Percentiles rank a stretch among this genome's conserved stretches.
These are phyloP conservation scores for Diaporthe sp. DNA, from an alignment of 2,329 filamentous ascomycete genomes.

Conservation along the genomic window DNA sequence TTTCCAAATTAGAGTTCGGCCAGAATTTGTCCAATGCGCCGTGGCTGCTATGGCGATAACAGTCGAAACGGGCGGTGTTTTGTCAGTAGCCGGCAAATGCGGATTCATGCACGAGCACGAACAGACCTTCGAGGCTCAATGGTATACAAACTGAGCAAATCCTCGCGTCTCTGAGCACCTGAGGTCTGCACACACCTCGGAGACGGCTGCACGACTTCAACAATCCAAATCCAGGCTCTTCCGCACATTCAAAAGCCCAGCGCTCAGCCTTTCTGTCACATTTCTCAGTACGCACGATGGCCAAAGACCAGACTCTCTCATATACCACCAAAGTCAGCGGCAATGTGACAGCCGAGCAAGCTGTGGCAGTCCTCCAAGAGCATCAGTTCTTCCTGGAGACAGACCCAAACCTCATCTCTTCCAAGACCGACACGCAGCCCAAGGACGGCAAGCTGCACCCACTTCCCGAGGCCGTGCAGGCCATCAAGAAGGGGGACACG, in stretches of 20 bases:
- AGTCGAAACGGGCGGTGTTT: slow-evolving; percentile 16
- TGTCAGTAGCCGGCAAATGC: slow-evolving; percentile 5
- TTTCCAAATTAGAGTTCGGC: slow-evolving; percentile 13
- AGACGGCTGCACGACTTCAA: not conserved
- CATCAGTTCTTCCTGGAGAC: slow-evolving; percentile 26
- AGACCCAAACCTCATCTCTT: slow-evolving; percentile 26
- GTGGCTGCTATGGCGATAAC: not conserved
- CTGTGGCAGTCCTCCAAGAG: slow-evolving; percentile 27
- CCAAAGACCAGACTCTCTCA: not conserved
- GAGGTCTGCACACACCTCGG: not conserved
- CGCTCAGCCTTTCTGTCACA: not conserved
- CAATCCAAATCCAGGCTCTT: not conserved
- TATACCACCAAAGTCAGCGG: slow-evolving; percentile 15
- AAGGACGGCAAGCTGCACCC: slow-evolving; percentile 22
- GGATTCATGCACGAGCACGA: slow-evolving; percentile 1
- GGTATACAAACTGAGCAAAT: not conserved
- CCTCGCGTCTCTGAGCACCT: not conserved
- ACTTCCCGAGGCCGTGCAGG: not conserved
- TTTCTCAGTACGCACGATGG: not conserved
- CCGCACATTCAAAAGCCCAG: not conserved
- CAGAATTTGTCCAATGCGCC: not conserved
- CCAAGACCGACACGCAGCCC: slow-evolving; percentile 18
- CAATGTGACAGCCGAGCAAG: slow-evolving; percentile 4
- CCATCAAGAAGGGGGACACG: slow-evolving; percentile 15
- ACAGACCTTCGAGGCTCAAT: not conserved